These are phyloP conservation scores for Chlorella sp. DNA, from an alignment of 139 green algal genomes.

Conservation along the genomic window DNA sequence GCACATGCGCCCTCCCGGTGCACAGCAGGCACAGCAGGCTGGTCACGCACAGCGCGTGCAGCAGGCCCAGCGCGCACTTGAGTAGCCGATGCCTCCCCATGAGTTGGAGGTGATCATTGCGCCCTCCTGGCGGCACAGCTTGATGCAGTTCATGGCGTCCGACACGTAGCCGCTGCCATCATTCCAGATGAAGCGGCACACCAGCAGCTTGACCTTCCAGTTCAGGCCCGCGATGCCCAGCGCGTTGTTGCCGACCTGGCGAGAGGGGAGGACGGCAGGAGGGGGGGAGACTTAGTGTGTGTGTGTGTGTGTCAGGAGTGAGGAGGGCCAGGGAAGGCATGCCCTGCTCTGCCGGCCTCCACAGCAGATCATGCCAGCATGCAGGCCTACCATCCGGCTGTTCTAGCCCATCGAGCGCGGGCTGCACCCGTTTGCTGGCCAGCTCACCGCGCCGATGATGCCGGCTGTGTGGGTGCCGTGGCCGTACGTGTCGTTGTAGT, in stretches of 20 bases:
- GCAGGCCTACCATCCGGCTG: slow-evolving; percentile 32
- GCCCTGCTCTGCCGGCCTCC: too few relatives aligned
- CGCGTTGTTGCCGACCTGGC: slow-evolving; percentile 36
- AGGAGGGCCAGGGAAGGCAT: background rate
- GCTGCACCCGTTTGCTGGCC: slow-evolving; percentile 48
- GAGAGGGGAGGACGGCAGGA: background rate
- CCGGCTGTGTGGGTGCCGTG: slow-evolving; percentile 63
- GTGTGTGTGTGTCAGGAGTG: slow-evolving; percentile 10
- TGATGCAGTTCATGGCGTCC: slow-evolving; percentile 55
- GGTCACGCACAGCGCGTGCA: background rate
- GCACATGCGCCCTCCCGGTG: background rate
- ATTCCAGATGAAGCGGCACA: slow-evolving; percentile 52
- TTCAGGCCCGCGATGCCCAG: slow-evolving; percentile 32
- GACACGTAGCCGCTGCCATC: slow-evolving; percentile 44
- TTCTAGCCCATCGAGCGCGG: too few relatives aligned
- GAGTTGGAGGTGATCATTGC: slow-evolving; percentile 54
- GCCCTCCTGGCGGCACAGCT: slow-evolving; percentile 43
- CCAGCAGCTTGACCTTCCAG: slow-evolving; percentile 35
- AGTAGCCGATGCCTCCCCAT: slow-evolving; percentile 48
- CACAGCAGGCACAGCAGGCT: background rate
- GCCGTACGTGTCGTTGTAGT: slow-evolving; percentile 42
- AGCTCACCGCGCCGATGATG: slow-evolving; percentile 56
- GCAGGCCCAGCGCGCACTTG: background rate
- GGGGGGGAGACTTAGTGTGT: slow-evolving; percentile 55
- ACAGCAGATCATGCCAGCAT: background rate